Evolutionary conservation across 495 filamentous ascomycete species (phyloP), one percentile per base, ranked within the genome.

Genomic region (Trichoderma erinaceum): DNA sequence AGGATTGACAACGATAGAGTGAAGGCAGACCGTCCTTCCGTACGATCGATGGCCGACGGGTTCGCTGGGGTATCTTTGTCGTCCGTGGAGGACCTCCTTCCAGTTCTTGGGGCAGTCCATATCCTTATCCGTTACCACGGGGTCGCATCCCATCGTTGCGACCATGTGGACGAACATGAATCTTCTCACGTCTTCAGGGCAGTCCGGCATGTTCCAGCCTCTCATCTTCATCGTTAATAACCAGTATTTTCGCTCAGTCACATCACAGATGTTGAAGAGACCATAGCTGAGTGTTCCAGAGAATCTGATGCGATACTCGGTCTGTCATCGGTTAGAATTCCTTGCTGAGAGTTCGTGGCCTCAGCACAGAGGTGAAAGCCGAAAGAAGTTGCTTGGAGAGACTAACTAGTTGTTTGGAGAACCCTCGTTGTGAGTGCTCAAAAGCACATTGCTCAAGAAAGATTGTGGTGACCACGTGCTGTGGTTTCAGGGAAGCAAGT

Each of bases 131-230:
- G 87, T 92, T 68, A 96, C 87, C 25, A 82, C 71, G 1, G 77
- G 74, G 66, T 81, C 79, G 61, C 79, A 77, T 15, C 86, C 88
- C 70, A 88, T 88, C 23, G 92, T 93, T 21, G 90, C 85, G 67
- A 97, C 82, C 71, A 94, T 82, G 77, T 97, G 92, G 65, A 87
- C 94, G 41, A 97, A 80, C n/a, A 98, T 82, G 27, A 90, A 81
- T 66, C 80, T 82, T 67, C 84, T 82, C 25, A 80, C 79, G 65
- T 83, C 70, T 38, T 71, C 63, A 35, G 82, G 80, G 65, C 78
- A 73, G 3, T 81, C 83, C 71, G 84, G 82, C 5, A 85, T 82
- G 8, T 74, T 73, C 27, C 75, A 75, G 69, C 74, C 86, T 72
- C 67, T 75, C 63, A 72, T 70, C 18, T 83, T 78, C 68, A 81